Base-by-base conservation (phyloP, 2,329 filamentous ascomycete genomes). In the Aspergillus thermomutatus region DNA sequence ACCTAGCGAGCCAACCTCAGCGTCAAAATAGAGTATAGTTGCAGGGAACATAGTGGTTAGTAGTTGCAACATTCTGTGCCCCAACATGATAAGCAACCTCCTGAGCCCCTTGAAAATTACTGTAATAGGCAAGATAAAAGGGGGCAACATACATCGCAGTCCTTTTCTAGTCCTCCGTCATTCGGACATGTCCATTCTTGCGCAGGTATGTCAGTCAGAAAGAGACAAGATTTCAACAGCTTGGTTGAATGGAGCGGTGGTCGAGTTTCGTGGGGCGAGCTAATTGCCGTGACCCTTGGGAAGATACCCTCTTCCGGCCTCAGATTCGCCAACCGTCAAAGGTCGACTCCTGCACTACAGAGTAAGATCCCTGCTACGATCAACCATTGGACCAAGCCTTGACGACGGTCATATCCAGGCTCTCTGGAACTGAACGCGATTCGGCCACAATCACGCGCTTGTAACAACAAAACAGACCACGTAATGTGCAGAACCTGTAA, bases 281-380 rank as follows among this genome's bases (percentile, higher is more conserved):
- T 60, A 61, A 55, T 54, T 34, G 23, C 23, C 43, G 23, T 23
- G 59, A 63, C 62, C 68, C 69, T 69, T 62, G 64, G 62, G 50
- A 58, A 56, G 53, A 28, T 50, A 55, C 48, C 57, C 64, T 56
- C 62, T 69, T 73, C 62, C 55, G 60, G 54, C 50, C 59, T 63
- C 52, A 57, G 62, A 74, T 74, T 74, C 69, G 72, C 61, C 58
- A 63, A 56, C 47, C 49, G 48, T 19, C 58, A 66, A 62, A 64
- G 66, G 58, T 69, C 66, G 64, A 64, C 62, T 66, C 61, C 54
- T 59, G 61, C 61, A 55, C 63, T 61, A 50, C 52, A 63, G 23
- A 70, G 66, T 69, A 67, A 72, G 62, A 74, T 69, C 66, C 72
- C 69, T 69, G 72, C 59, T 74, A 58, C 59, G 70, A 72, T 69